These are phyloP conservation scores for Camellia granthamiana DNA, from an alignment of 148 eudicot species.

Conservation along the genomic window DNA sequence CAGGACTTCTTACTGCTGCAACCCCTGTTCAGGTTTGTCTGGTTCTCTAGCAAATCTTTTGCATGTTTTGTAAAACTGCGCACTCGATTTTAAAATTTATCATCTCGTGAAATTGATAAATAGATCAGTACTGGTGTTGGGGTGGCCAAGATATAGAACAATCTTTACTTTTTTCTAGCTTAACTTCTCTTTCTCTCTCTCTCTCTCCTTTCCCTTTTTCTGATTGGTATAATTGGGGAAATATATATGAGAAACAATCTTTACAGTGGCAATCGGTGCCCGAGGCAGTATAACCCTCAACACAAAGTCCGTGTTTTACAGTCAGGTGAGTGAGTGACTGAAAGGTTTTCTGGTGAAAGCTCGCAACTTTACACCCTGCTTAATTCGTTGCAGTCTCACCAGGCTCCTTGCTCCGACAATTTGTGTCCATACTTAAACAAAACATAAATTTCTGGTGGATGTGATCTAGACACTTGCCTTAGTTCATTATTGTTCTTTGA, in stretches of 20 bases:
- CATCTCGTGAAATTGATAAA: background rate
- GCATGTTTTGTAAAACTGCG: background rate
- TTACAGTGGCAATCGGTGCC: background rate
- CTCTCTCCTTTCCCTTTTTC: background rate
- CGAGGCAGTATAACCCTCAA: background rate
- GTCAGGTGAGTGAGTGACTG: background rate
- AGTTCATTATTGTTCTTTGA: too few relatives aligned
- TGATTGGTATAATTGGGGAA: background rate
- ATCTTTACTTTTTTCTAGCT: background rate
- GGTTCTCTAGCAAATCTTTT: background rate
- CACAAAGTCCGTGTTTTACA: background rate
- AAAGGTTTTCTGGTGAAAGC: background rate
- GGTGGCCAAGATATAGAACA: background rate
- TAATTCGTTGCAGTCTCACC: background rate
- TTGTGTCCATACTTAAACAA: background rate
- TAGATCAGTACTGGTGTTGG: background rate
- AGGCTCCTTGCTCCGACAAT: background rate
- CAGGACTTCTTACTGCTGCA: conserved; percentile 79
- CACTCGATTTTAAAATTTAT: background rate
- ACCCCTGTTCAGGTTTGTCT: conserved; percentile 78
- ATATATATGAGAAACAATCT: background rate
- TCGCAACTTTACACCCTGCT: background rate
- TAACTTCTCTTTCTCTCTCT: background rate
- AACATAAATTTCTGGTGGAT: too few relatives aligned
- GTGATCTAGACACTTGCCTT: background rate